These are phyloP conservation scores for Wallemia ichthyophaga DNA, from an alignment of 1,284 basidiomycete genomes.

Conservation along the genomic window DNA sequence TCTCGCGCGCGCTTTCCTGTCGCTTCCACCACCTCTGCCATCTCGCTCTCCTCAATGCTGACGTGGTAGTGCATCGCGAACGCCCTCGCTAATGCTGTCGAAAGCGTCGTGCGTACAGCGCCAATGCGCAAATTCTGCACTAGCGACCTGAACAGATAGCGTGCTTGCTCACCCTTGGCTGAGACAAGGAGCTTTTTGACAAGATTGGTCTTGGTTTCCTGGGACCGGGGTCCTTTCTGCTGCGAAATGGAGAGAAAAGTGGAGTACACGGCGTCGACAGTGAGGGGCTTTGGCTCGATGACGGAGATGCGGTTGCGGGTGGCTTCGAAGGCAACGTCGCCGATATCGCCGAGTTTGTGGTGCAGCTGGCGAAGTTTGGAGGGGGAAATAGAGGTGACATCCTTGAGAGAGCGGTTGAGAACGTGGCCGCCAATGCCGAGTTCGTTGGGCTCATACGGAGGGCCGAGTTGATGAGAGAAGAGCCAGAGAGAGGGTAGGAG, in stretches of 20 bases:
- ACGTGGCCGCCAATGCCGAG: constrained; percentile 16
- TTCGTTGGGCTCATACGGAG: constrained; percentile 16
- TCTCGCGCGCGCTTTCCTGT: too few species aligned
- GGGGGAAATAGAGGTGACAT: constrained; percentile 13
- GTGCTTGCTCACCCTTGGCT: constrained; percentile 15
- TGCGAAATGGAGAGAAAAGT: constrained; percentile 4
- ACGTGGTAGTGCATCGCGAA: constrained; percentile 5
- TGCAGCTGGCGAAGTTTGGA: constrained; percentile 12
- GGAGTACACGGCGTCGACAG: constrained; percentile 5
- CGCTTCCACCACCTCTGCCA: background rate
- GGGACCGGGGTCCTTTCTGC: constrained; percentile 9
- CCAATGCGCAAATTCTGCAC: constrained; percentile 16
- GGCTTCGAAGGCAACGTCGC: constrained; percentile 11
- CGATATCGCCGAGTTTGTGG: constrained; percentile 9
- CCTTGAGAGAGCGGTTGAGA: constrained; percentile 14
- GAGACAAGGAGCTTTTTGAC: constrained; percentile 16
- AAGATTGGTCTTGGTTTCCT: constrained; percentile 13
- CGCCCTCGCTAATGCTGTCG: constrained; percentile 13
- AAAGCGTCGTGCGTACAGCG: constrained; percentile 16
- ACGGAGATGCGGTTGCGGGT: constrained; percentile 6
- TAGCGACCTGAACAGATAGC: constrained; percentile 16
- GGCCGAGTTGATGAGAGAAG: constrained; percentile 16
- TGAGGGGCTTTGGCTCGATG: constrained; percentile 5
- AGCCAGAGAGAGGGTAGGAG: constrained; percentile 15
- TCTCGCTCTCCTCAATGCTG: constrained; percentile 1